Percentiles rank a stretch among this genome's conserved stretches.
Evolutionary conservation across 2,329 filamentous ascomycete genomes (phyloP).

Genomic region (Colletotrichum falcatum): DNA sequence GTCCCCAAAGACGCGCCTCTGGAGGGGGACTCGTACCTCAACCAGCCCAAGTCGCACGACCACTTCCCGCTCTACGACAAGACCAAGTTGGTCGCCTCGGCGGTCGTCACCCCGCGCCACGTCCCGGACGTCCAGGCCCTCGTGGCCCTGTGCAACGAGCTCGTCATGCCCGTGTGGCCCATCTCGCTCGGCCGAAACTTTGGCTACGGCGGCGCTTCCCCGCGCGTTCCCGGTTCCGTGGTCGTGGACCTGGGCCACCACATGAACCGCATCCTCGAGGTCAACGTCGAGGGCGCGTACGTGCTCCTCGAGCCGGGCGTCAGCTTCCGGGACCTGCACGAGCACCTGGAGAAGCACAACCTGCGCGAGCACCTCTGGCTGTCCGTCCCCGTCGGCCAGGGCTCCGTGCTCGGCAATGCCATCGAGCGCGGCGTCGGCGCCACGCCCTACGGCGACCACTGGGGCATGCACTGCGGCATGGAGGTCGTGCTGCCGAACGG

Average conservation of each 20-base stretch:
- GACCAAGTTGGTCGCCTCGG: slow-evolving; percentile 57
- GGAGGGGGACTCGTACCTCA: slow-evolving; percentile 40
- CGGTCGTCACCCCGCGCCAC: slow-evolving; percentile 49
- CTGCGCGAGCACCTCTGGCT: slow-evolving; percentile 57
- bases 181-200: slow-evolving; percentile 55
- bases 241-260: slow-evolving; percentile 56
- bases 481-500: slow-evolving; percentile 58
- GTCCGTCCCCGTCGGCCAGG: slow-evolving; percentile 57
- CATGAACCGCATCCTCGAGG: slow-evolving; percentile 55
- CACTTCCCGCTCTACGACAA: slow-evolving; percentile 55
- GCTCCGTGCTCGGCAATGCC: slow-evolving; percentile 60
- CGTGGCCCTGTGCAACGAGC: slow-evolving; percentile 51
- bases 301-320: slow-evolving; percentile 58
- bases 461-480: slow-evolving; percentile 54
- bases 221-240: slow-evolving; percentile 56
- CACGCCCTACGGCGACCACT: slow-evolving; percentile 59
- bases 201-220: slow-evolving; percentile 58
- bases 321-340: slow-evolving; percentile 51
- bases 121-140: slow-evolving; percentile 59
- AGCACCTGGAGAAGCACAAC: slow-evolving; percentile 51
- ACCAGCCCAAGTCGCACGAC: slow-evolving; percentile 50
- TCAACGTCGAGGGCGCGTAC: slow-evolving; percentile 53
- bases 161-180: slow-evolving; percentile 52
- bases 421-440: slow-evolving; percentile 60
- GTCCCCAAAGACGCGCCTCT: slow-evolving; percentile 34